Evolutionary conservation across 768 basidiomycete genomes (phyloP).

Genomic region (Boletus coccyginus): DNA sequence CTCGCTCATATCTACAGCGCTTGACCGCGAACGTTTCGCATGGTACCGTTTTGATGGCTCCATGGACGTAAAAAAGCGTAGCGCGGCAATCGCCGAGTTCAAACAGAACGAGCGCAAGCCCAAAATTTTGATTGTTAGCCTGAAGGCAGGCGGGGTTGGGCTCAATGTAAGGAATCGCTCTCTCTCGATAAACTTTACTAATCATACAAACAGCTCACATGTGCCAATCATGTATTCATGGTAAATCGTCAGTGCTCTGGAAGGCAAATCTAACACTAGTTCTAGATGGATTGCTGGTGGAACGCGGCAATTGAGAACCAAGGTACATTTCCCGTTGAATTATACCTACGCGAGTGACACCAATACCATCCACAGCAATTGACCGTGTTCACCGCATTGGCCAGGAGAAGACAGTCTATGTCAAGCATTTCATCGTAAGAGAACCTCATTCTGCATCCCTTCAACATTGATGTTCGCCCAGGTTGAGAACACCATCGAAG

Average conservation of each 20-base stretch:
- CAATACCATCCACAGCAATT: slow-evolving; percentile 52
- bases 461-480: slow-evolving; percentile 24
- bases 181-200: background rate
- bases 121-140: slow-evolving; percentile 72
- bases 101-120: slow-evolving; percentile 64
- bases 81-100: slow-evolving; percentile 74
- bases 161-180: slow-evolving; percentile 57
- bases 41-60: slow-evolving; percentile 89
- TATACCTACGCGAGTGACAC: slow-evolving; percentile 3
- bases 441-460: background rate
- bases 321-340: slow-evolving; percentile 39
- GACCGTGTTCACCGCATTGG: slow-evolving; percentile 86
- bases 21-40: slow-evolving; percentile 66
- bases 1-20: slow-evolving; percentile 69
- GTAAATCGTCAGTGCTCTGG: slow-evolving; percentile 34
- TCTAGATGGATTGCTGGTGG: slow-evolving; percentile 93
- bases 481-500: slow-evolving; percentile 76
- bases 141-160: slow-evolving; percentile 93
- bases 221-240: slow-evolving; percentile 86
- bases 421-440: slow-evolving; percentile 80
- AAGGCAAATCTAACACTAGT: slow-evolving; percentile 1
- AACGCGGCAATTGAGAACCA: slow-evolving; percentile 82
- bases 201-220: slow-evolving; percentile 51
- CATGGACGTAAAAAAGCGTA: slow-evolving; percentile 83
- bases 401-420: slow-evolving; percentile 77